Evolutionary conservation across 495 filamentous ascomycete species (phyloP).

Genomic region (Aspergillus sparsus): DNA sequence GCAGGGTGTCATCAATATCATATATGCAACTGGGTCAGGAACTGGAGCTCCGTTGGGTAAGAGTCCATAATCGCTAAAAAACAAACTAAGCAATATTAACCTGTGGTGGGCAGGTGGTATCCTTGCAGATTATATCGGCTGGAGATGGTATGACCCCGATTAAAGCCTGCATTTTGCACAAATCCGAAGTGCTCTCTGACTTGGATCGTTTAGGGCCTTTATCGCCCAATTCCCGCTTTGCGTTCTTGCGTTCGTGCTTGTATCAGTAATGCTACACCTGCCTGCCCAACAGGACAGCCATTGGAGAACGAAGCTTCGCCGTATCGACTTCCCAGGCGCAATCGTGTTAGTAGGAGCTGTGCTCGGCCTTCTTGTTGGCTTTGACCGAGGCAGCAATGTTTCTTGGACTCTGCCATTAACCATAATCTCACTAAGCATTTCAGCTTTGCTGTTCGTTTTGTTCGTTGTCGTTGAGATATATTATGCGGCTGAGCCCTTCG

Average conservation of each 20-base stretch:
- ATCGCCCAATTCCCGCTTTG: conserved; percentile 70
- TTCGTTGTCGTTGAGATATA: conserved; percentile 73
- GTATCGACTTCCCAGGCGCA: conserved; percentile 80
- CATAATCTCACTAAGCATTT: conserved; percentile 57
- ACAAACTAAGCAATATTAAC: conserved; percentile 6
- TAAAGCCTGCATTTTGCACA: background rate
- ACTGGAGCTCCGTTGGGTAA: conserved; percentile 71
- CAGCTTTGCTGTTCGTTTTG: conserved; percentile 60
- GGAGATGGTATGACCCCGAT: conserved; percentile 66
- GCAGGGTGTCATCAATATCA: conserved; percentile 82
- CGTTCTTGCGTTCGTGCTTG: conserved; percentile 63
- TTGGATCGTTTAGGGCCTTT: conserved; percentile 58
- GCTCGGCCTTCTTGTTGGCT: conserved; percentile 68
- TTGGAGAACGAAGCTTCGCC: conserved; percentile 66
- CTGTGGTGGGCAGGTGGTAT: conserved; percentile 52
- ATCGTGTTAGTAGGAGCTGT: conserved; percentile 69
- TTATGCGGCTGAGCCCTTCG: conserved; percentile 75
- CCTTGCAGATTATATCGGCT: conserved; percentile 73
- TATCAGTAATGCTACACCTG: conserved; percentile 62
- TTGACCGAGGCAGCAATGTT: conserved; percentile 78
- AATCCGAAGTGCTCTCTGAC: conserved; percentile 18
- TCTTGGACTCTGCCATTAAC: conserved; percentile 64
- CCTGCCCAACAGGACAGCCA: conserved; percentile 55
- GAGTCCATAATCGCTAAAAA: background rate
- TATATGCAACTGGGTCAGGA: conserved; percentile 70